Evolutionary conservation across 768 basidiomycete genomes (phyloP).

Genomic region (Hericium rajendrae): DNA sequence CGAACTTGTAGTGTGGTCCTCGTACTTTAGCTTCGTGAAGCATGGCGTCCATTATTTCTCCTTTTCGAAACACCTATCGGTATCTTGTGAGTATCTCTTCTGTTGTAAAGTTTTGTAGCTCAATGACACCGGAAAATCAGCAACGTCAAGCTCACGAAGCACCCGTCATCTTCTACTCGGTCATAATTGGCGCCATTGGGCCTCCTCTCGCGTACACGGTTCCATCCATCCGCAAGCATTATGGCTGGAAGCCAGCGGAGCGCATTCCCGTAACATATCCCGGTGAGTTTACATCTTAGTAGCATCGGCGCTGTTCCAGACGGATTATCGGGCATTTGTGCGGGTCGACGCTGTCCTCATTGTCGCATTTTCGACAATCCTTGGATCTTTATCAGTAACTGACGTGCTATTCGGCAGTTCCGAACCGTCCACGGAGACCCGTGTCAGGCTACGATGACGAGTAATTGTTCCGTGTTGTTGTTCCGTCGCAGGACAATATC

Average conservation of each 20-base stretch:
- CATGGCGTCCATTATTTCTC: constrained; percentile 37
- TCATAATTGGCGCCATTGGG: constrained; percentile 37
- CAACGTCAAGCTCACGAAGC: constrained; percentile 88
- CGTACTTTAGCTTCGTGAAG: not conserved
- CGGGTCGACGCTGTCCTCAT: not conserved
- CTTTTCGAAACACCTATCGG: constrained; percentile 45
- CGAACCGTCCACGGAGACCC: constrained; percentile 57
- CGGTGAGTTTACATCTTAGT: constrained; percentile 32
- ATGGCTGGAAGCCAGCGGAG: constrained; percentile 66
- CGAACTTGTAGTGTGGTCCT: too few species aligned
- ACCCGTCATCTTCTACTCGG: constrained; percentile 85
- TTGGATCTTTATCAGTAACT: not conserved
- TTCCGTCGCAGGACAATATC: too few species aligned
- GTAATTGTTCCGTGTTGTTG: not conserved
- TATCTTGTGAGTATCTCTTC: constrained; percentile 17
- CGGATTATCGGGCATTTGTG: not conserved
- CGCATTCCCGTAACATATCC: constrained; percentile 72
- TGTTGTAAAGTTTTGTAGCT: not conserved
- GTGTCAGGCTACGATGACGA: constrained; percentile 73
- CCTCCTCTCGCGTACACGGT: constrained; percentile 63
- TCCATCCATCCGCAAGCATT: constrained; percentile 69
- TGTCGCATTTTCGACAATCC: not conserved
- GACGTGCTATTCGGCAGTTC: constrained; percentile 34
- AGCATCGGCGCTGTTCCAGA: not conserved
- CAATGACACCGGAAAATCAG: constrained; percentile 28